These are phyloP conservation scores for Nidularia sp. DNA, from an alignment of 768 basidiomycete genomes.

Conservation along the genomic window DNA sequence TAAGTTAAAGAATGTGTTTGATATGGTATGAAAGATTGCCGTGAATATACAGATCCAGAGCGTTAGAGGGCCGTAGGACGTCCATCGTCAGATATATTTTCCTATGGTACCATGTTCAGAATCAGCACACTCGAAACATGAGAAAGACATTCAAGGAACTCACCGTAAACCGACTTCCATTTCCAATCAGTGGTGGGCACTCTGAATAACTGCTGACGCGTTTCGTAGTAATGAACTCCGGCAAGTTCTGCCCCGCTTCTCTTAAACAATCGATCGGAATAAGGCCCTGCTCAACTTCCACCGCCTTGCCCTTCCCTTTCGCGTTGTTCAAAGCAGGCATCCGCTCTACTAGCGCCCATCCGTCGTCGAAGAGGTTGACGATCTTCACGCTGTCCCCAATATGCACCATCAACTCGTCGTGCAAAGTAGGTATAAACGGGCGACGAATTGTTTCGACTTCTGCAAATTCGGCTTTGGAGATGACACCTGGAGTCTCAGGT, in stretches of 20 bases:
- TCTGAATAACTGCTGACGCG: conserved; percentile 33
- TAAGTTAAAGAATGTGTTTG: too few relatives aligned
- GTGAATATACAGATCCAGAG: too few relatives aligned
- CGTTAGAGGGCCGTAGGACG: too few relatives aligned
- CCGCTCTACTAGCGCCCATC: conserved; percentile 64
- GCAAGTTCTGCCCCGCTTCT: conserved; percentile 37
- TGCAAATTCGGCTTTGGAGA: conserved; percentile 22
- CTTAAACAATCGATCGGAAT: conserved; percentile 73
- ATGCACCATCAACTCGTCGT: conserved; percentile 55
- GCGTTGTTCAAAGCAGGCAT: conserved; percentile 9
- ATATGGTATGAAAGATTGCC: too few relatives aligned
- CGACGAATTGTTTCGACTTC: conserved; percentile 47
- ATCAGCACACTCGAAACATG: too few relatives aligned
- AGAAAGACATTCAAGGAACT: too few relatives aligned
- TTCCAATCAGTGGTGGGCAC: neutral
- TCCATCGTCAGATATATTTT: too few relatives aligned
- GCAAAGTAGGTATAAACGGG: conserved; percentile 50
- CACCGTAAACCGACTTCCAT: too few relatives aligned
- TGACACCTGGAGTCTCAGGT: conserved; percentile 1
- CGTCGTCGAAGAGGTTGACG: conserved; percentile 58
- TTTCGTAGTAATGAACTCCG: conserved; percentile 46
- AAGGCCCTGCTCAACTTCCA: conserved; percentile 32
- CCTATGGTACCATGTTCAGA: too few relatives aligned
- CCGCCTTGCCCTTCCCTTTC: conserved; percentile 19
- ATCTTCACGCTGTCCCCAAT: conserved; percentile 52